Evolutionary conservation across 169 alveolate species (phyloP), one percentile per base, ranked within the genome.

Genomic region (Eimeria necatrix): DNA sequence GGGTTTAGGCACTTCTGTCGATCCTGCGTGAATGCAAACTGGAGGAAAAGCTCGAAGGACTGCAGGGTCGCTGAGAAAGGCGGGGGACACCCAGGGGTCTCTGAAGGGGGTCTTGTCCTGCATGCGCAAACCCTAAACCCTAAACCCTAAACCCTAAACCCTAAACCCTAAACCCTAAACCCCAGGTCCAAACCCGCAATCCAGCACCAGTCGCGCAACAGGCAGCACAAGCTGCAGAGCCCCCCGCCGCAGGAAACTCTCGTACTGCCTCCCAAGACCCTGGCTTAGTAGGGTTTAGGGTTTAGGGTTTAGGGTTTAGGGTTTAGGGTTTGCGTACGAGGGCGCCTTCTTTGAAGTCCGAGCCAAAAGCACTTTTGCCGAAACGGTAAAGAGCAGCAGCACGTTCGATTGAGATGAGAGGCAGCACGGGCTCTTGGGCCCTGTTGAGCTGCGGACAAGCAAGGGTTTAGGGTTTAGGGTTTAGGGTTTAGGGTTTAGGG

Each of bases 1-100:
- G 81, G 81, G 81, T 71, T 71, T 71, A 26, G 32, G 53, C 61
- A 89, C 94, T 78, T 89, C 94, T 12, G 73, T 32, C 3, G 94
- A 68, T 12, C 94, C 94, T 1, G 81, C 88, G 59, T 89, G 94
- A 12, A 89, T 74, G 46, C 18, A n/a, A 20, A 78, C 73, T 0
- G 88, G 94, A 14, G 94, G 94, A 56, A 89, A 70, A 5, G 22
- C 52, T 16, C 70, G 53, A 1, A 89, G 94, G 51, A 89, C 61
- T 2, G 4, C 60, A n/a, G 32, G 59, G 60, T 73, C 94, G 73
- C 73, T 51, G 60, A 73, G 64, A 78, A 14, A 89, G 18, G 53
- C 94, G 18, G 94, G 94, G 16, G 94, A 89, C 22, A 89, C 51
- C 94, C 94, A 89, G 14, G 94, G 94, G 46, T 89, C 70, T 41